Conservation (phyloP, 2,329 filamentous ascomycete genomes). For the Penicillium corylophilum region DNA sequence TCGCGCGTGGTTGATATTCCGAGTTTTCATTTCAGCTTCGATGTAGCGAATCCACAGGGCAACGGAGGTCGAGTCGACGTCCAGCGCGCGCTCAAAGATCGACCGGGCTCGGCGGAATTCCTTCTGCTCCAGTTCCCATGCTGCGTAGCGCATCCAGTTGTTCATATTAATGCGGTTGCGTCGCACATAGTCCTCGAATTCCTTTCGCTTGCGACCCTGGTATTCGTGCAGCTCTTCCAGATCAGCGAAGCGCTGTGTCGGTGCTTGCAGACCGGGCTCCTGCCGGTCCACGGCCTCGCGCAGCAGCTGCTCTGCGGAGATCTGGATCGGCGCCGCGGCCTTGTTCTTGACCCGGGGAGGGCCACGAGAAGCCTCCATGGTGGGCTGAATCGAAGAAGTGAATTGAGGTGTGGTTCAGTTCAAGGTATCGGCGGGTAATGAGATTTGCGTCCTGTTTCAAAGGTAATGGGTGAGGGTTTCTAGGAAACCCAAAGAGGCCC, state of each 20-base stretch:
- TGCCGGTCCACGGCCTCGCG: constrained; percentile 96
- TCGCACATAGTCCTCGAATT: constrained; percentile 97
- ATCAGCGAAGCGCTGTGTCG: constrained; percentile 92
- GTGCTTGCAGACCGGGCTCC: constrained; percentile 81
- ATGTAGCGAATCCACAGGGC: constrained; percentile 90
- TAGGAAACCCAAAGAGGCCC: background rate
- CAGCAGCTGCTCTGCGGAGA: constrained; percentile 94
- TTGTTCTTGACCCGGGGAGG: constrained; percentile 99
- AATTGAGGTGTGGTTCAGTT: background rate
- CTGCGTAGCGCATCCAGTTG: constrained; percentile 98
- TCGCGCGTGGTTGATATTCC: constrained; percentile 94
- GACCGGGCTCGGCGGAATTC: constrained; percentile 89
- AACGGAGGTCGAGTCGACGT: constrained; percentile 84
- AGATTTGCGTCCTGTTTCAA: background rate
- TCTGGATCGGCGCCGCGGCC: constrained; percentile 84
- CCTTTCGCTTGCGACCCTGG: constrained; percentile 91
- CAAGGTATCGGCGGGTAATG: background rate
- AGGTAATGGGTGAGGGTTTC: background rate
- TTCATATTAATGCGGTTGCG: constrained; percentile 94
- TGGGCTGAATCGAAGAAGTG: constrained; percentile 26
- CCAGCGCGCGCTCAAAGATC: constrained; percentile 91
- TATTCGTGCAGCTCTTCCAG: constrained; percentile 97
- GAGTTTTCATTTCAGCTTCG: constrained; percentile 90
- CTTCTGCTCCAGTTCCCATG: constrained; percentile 97
- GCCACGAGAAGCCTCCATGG: constrained; percentile 86